Evolutionary conservation across 2,329 filamentous ascomycete genomes (phyloP).

Genomic region (Diaporthe vexans): DNA sequence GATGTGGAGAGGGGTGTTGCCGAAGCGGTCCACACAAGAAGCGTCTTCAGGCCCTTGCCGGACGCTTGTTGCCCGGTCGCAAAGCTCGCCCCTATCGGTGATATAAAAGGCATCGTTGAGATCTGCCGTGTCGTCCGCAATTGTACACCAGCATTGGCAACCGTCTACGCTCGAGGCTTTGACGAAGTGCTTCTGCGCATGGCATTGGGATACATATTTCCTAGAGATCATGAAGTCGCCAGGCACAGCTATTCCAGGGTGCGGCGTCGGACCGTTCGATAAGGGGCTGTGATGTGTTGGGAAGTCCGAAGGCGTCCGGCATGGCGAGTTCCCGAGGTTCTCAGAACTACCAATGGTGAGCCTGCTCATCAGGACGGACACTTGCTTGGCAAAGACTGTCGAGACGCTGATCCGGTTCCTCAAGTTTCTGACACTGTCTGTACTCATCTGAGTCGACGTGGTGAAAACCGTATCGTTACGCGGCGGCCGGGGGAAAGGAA

Average conservation of each 20-base stretch:
- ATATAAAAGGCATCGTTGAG: conserved; percentile 46
- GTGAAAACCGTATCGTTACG: conserved; percentile 52
- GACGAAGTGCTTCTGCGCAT: conserved; percentile 34
- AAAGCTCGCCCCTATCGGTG: conserved; percentile 47
- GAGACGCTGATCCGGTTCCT: conserved; percentile 45
- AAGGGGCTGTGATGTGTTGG: conserved; percentile 43
- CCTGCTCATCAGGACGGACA: conserved; percentile 55
- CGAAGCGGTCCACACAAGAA: conserved; percentile 56
- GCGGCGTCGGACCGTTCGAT: conserved; percentile 41
- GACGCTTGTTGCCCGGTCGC: conserved; percentile 46
- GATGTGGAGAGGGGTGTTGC: conserved; percentile 63
- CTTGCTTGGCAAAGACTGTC: conserved; percentile 43
- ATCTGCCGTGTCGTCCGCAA: conserved; percentile 47
- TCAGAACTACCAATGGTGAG: conserved; percentile 41
- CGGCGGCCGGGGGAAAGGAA: conserved; percentile 48
- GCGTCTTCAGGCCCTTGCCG: conserved; percentile 43
- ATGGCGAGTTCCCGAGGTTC: conserved; percentile 26
- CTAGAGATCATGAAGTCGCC: conserved; percentile 62
- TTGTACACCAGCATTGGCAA: conserved; percentile 50
- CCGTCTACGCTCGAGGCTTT: conserved; percentile 40
- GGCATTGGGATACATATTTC: conserved; percentile 39
- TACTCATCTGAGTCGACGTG: conserved; percentile 55
- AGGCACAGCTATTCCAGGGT: conserved; percentile 55
- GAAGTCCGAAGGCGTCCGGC: conserved; percentile 35
- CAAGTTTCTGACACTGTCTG: conserved; percentile 53